Conservation (phyloP, 345 rosid species). For the Schrenkiella parvula region DNA sequence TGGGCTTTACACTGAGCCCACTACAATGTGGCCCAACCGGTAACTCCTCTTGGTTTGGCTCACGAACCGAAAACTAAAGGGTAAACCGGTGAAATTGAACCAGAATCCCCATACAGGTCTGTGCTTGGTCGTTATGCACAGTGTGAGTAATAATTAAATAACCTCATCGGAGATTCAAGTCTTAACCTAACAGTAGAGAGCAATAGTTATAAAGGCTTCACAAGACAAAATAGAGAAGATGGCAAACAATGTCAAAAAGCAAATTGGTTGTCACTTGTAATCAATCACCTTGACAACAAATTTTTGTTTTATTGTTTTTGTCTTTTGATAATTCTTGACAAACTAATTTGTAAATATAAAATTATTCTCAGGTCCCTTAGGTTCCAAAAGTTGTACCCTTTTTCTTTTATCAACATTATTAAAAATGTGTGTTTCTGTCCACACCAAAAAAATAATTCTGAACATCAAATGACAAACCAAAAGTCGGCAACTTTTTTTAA, state of each 20-base stretch:
- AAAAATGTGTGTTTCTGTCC: neutral
- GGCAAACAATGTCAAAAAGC: conserved; percentile 65
- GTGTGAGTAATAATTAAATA: neutral
- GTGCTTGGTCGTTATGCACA: neutral
- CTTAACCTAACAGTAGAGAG: neutral
- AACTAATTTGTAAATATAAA: neutral
- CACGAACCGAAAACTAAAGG: neutral
- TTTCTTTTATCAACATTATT: neutral
- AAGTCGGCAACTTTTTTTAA: neutral
- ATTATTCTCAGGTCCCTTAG: neutral
- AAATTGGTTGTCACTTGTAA: neutral
- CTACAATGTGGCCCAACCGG: neutral
- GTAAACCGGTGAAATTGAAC: neutral
- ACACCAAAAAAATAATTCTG: neutral
- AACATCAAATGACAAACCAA: neutral
- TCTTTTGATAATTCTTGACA: neutral
- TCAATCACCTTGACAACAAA: neutral
- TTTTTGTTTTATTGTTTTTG: neutral
- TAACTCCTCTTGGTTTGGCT: neutral
- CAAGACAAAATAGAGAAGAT: conserved; percentile 66
- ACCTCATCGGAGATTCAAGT: conserved; percentile 29
- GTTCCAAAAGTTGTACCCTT: neutral
- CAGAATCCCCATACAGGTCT: neutral
- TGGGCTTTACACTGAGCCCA: conserved; percentile 17
- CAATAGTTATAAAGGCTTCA: conserved; percentile 32